Evolutionary conservation across 345 rosid species (phyloP).

Genomic region (Rhodamnia argentea): DNA sequence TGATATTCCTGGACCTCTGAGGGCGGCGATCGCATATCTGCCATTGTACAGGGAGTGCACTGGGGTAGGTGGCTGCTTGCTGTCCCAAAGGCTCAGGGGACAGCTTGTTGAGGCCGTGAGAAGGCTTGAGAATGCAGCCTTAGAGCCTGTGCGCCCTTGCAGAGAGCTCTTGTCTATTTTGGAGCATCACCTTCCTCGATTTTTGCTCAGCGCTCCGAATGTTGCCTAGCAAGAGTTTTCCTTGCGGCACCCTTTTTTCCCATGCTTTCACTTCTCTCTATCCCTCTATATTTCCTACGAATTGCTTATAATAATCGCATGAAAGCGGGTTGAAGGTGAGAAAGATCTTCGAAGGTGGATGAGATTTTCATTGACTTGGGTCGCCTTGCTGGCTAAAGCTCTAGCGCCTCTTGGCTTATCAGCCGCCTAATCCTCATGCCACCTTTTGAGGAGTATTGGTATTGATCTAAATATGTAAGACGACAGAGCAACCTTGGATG

Average conservation of each 20-base stretch:
- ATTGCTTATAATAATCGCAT: background rate
- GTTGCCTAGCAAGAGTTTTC: background rate
- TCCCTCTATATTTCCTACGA: background rate
- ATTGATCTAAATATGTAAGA: background rate
- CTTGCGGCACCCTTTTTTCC: background rate
- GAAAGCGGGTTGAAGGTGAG: background rate
- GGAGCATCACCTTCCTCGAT: slow-evolving; percentile 79
- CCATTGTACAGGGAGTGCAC: slow-evolving; percentile 78
- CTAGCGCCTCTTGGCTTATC: background rate
- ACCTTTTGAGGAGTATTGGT: background rate
- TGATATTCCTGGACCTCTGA: slow-evolving; percentile 72
- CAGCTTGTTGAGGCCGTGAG: slow-evolving; percentile 71
- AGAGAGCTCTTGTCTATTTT: slow-evolving; percentile 49
- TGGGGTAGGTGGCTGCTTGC: slow-evolving; percentile 42
- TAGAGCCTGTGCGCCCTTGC: slow-evolving; percentile 39
- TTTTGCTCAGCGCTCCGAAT: slow-evolving; percentile 23
- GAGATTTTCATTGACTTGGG: background rate
- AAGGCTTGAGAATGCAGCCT: slow-evolving; percentile 49
- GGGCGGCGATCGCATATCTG: slow-evolving; percentile 70
- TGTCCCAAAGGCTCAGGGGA: slow-evolving; percentile 75
- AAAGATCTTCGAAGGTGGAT: background rate
- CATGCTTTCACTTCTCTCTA: background rate
- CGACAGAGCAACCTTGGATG: background rate
- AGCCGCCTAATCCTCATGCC: background rate
- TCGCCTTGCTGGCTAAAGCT: background rate